A percentile compares a stretch with the other conserved stretches of the same genome.
These are phyloP conservation scores for Alternaria dauci DNA, from an alignment of 2,329 filamentous ascomycete species.

Conservation along the genomic window DNA sequence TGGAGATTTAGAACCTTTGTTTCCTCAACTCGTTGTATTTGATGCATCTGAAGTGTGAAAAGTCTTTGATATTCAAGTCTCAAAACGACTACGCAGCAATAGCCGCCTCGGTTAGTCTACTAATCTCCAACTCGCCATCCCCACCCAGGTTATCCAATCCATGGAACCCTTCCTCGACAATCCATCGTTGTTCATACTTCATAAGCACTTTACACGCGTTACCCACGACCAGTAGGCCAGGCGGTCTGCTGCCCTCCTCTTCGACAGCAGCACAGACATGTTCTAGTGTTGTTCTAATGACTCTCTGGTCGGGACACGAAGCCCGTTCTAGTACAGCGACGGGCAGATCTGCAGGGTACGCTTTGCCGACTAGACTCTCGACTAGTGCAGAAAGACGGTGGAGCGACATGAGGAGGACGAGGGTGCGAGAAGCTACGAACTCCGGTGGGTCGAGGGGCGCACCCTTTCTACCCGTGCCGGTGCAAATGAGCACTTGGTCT, in stretches of 20 bases:
- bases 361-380: constrained; percentile 64
- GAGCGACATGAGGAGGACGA: constrained; percentile 94
- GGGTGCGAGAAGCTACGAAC: constrained; percentile 78
- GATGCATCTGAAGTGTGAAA: background rate
- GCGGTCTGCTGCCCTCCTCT: constrained; percentile 86
- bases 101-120: constrained; percentile 21
- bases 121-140: constrained; percentile 35
- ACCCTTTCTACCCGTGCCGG: constrained; percentile 92
- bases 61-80: background rate
- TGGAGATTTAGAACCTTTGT: background rate
- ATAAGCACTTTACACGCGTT: constrained; percentile 81
- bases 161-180: constrained; percentile 85
- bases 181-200: constrained; percentile 72
- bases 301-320: constrained; percentile 91
- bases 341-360: constrained; percentile 79
- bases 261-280: constrained; percentile 85
- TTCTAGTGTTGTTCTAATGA: constrained; percentile 85
- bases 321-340: constrained; percentile 94
- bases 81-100: constrained; percentile 8
- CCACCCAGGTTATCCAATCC: constrained; percentile 65
- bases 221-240: constrained; percentile 86
- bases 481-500: constrained; percentile 95
- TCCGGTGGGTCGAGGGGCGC: constrained; percentile 81
- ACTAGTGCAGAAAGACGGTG: constrained; percentile 82
- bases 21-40: background rate